These are phyloP conservation scores for Schizosaccharomyces osmophilus DNA, from an alignment of 805 yeast species.

Conservation along the genomic window DNA sequence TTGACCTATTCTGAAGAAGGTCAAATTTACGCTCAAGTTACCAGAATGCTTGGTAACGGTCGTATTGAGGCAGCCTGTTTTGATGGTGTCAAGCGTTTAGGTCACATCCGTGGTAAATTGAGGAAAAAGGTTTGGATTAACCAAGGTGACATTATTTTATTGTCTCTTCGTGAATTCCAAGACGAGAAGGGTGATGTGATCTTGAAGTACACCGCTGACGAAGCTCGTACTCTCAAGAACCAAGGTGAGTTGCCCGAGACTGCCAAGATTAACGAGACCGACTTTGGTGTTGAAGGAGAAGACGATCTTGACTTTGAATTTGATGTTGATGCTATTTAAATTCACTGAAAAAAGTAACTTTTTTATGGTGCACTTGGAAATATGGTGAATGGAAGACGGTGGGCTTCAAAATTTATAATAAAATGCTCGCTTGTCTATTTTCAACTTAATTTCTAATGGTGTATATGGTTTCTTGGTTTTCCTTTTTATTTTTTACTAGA, in stretches of 20 bases:
- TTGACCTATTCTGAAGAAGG: slow-evolving; percentile 79
- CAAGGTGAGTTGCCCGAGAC: slow-evolving; percentile 93
- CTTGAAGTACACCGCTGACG: slow-evolving; percentile 88
- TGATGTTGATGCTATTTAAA: slow-evolving; percentile 85
- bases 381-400: not conserved
- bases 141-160: slow-evolving; percentile 91
- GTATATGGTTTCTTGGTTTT: not conserved
- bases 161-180: slow-evolving; percentile 93
- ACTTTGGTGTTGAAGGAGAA: slow-evolving; percentile 86
- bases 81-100: slow-evolving; percentile 82
- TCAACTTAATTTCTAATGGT: not conserved
- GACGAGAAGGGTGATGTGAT: slow-evolving; percentile 96
- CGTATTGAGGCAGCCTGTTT: slow-evolving; percentile 87
- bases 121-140: slow-evolving; percentile 99
- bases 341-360: not conserved
- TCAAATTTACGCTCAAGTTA: slow-evolving; percentile 89
- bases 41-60: slow-evolving; percentile 96
- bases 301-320: slow-evolving; percentile 96
- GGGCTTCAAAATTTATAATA: not conserved
- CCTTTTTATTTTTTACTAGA: no score
- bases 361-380: no score
- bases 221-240: slow-evolving; percentile 85
- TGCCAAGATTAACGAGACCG: slow-evolving; percentile 93
- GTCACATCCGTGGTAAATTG: slow-evolving; percentile 94
- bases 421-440: not conserved